Conservation (phyloP, 2,329 filamentous ascomycete species). For the Curvularia spicifera region DNA sequence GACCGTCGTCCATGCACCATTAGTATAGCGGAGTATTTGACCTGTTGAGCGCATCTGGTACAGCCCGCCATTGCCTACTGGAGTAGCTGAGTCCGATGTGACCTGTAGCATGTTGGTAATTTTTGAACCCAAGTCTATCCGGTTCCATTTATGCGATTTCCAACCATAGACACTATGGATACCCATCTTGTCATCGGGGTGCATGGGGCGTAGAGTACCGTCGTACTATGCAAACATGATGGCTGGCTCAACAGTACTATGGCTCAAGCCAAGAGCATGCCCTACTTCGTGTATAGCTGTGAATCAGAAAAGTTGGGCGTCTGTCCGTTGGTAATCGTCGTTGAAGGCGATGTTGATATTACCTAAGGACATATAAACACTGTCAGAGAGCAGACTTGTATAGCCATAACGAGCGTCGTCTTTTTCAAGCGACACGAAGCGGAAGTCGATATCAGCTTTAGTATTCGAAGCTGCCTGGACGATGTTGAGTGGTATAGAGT, state of each 20-base stretch:
- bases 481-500: constrained; percentile 30
- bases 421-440: constrained; percentile 30
- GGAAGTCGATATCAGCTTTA: constrained; percentile 35
- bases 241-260: constrained; percentile 37
- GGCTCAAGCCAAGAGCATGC: constrained; percentile 12
- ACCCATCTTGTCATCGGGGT: too few relatives aligned
- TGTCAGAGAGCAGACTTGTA: constrained; percentile 37
- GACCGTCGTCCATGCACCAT: too few relatives aligned
- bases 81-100: too few relatives aligned
- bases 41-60: too few relatives aligned
- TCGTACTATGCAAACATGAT: neutral
- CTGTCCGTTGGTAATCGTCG: constrained; percentile 37
- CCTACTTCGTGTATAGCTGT: constrained; percentile 17
- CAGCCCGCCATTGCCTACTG: too few relatives aligned
- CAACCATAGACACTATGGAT: too few relatives aligned
- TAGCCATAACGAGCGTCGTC: constrained; percentile 24
- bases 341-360: constrained; percentile 42
- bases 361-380: constrained; percentile 27
- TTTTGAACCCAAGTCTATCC: too few relatives aligned
- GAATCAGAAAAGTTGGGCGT: constrained; percentile 37
- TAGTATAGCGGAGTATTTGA: too few relatives aligned
- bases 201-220: too few relatives aligned
- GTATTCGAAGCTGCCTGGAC: constrained; percentile 17
- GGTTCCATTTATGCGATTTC: too few relatives aligned
- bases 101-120: too few relatives aligned